These are phyloP conservation scores for Nannizzia gypsea DNA, from an alignment of 2,329 filamentous ascomycete species.

Conservation along the genomic window DNA sequence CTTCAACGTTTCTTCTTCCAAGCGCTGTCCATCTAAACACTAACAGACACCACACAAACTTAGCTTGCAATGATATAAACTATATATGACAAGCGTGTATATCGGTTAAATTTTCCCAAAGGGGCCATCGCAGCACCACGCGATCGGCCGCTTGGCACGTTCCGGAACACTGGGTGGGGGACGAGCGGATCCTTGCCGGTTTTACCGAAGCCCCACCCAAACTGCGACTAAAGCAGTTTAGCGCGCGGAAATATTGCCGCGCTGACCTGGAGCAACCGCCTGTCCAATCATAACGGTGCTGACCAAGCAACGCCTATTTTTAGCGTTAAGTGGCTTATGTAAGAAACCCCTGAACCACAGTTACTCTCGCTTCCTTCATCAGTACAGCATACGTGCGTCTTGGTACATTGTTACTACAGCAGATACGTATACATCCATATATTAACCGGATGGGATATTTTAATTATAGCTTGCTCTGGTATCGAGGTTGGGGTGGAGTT, in stretches of 20 bases:
- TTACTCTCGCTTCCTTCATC: background rate
- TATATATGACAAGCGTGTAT: background rate
- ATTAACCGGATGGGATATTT: background rate
- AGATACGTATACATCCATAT: background rate
- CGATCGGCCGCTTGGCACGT: conserved; percentile 2
- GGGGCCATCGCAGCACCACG: background rate
- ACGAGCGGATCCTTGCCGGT: conserved; percentile 2
- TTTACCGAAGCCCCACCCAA: background rate
- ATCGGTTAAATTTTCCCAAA: background rate
- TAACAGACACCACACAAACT: no score
- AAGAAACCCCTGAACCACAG: background rate
- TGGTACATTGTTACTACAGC: no score
- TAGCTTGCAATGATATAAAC: background rate
- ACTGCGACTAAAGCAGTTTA: background rate
- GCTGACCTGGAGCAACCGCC: background rate
- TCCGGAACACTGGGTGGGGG: conserved; percentile 2
- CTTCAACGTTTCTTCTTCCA: background rate
- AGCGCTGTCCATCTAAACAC: background rate
- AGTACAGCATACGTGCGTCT: no score
- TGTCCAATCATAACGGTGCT: background rate
- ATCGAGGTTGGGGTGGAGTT: background rate
- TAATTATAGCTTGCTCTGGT: background rate
- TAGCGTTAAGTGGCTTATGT: background rate
- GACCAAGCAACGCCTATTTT: background rate
- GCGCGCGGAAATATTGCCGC: background rate